A percentile compares a stretch with the other conserved stretches of the same genome.
Evolutionary conservation across 2,329 filamentous ascomycete species (phyloP).

Genomic region (Rutstroemia sp.): DNA sequence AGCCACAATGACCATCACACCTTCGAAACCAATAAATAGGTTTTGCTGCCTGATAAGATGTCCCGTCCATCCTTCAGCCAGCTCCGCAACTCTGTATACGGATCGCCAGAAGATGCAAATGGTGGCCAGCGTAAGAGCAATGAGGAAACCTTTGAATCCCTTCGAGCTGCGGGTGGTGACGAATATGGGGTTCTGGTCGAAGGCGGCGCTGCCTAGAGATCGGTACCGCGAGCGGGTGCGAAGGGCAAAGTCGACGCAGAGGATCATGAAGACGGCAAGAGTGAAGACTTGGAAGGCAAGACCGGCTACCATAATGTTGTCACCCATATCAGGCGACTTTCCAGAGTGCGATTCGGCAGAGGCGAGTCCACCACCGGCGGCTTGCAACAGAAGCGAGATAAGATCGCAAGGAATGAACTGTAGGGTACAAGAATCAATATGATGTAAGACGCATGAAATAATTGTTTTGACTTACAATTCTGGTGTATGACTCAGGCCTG

Average conservation of each 20-base stretch:
- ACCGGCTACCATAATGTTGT: conserved; percentile 59
- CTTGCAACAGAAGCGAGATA: conserved; percentile 53
- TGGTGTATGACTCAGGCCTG: conserved; percentile 39
- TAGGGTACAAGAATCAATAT: not conserved
- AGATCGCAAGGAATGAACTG: conserved; percentile 59
- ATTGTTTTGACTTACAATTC: conserved; percentile 35
- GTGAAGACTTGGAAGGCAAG: conserved; percentile 54
- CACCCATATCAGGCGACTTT: conserved; percentile 35
- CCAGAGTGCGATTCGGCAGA: conserved; percentile 39
- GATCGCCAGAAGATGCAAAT: conserved; percentile 49
- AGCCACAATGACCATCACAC: conserved; percentile 23
- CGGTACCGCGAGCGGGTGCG: conserved; percentile 27
- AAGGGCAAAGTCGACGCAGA: conserved; percentile 21
- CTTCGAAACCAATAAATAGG: conserved; percentile 27
- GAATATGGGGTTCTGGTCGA: conserved; percentile 18
- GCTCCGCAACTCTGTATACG: conserved; percentile 50
- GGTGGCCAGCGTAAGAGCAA: conserved; percentile 39
- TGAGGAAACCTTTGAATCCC: conserved; percentile 22
- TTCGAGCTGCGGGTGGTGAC: conserved; percentile 9
- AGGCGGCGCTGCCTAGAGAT: conserved; percentile 24
- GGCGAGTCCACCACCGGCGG: conserved; percentile 51
- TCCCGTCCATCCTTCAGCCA: conserved; percentile 39
- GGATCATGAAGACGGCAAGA: conserved; percentile 45
- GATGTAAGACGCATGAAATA: conserved; percentile 26
- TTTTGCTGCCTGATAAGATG: conserved; percentile 17